Evolutionary conservation across 805 yeast genomes (phyloP).

Genomic region (Metschnikowia noctiluminum): DNA sequence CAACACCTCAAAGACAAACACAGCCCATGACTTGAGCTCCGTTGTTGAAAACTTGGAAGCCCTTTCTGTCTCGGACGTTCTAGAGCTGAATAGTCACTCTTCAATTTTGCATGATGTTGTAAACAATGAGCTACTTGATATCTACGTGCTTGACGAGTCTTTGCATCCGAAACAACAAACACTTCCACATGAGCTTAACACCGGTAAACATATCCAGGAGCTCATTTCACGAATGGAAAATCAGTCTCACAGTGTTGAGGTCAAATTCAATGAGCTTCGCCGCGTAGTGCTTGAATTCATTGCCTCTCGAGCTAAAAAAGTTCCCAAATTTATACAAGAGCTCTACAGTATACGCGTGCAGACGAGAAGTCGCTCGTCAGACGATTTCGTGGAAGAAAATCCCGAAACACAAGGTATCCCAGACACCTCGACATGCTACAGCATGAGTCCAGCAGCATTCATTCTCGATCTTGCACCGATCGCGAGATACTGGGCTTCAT

Average conservation of each 20-base stretch:
- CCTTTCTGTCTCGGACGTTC: constrained; percentile 29
- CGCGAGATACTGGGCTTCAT: constrained; percentile 31
- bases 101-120: constrained; percentile 23
- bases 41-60: constrained; percentile 19
- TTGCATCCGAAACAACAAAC: constrained; percentile 25
- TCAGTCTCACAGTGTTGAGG: neutral
- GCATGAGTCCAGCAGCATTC: constrained; percentile 25
- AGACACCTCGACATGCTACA: constrained; percentile 30
- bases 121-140: constrained; percentile 35
- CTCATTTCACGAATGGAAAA: neutral
- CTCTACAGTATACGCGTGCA: constrained; percentile 20
- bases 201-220: constrained; percentile 21
- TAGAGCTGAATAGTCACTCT: constrained; percentile 25
- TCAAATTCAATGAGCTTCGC: constrained; percentile 12
- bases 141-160: constrained; percentile 32
- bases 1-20: neutral
- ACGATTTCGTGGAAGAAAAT: constrained; percentile 7
- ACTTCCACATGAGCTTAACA: constrained; percentile 39
- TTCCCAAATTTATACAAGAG: constrained; percentile 30
- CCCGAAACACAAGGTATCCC: constrained; percentile 28
- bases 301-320: constrained; percentile 34
- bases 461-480: constrained; percentile 31
- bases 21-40: neutral
- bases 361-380: constrained; percentile 16
- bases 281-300: constrained; percentile 20